Evolutionary conservation across 225 moss, liverwort and hornwort species (phyloP).

Genomic region (Antitrichia curtipendula): DNA sequence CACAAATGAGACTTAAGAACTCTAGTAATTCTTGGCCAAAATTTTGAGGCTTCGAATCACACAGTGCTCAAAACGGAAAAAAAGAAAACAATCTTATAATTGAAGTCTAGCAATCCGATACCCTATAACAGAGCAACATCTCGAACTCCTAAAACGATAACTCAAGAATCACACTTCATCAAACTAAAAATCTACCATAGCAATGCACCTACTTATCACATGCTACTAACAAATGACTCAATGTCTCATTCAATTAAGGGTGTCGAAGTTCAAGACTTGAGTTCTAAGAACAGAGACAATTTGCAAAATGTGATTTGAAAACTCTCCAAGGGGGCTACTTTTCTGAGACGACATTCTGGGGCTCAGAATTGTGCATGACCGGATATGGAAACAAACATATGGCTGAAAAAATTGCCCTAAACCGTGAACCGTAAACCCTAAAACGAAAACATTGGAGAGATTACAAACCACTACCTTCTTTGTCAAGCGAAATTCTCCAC

Average conservation of each 20-base stretch:
- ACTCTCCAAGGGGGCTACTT: not conserved
- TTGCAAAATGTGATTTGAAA: not conserved
- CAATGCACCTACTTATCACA: not conserved
- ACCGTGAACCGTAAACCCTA: not conserved
- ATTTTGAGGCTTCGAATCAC: not conserved
- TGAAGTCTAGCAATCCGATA: not conserved
- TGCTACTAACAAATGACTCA: not conserved
- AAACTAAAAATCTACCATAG: not conserved
- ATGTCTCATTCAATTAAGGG: not conserved
- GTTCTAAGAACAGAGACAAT: not conserved
- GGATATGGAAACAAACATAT: not conserved
- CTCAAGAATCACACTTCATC: not conserved
- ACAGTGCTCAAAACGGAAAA: not conserved
- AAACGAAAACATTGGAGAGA: not conserved
- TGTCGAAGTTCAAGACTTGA: not conserved
- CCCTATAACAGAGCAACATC: not conserved
- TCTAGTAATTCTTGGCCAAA: not conserved
- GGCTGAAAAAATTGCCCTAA: not conserved
- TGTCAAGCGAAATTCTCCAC: not conserved
- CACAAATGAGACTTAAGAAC: not conserved
- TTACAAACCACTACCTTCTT: not conserved
- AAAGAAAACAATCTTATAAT: not conserved
- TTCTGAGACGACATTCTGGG: not conserved
- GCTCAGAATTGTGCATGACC: not conserved
- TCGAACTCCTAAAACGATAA: not conserved